Evolutionary conservation across 805 yeast species (phyloP).

Genomic region (Candida palmyrensis): DNA sequence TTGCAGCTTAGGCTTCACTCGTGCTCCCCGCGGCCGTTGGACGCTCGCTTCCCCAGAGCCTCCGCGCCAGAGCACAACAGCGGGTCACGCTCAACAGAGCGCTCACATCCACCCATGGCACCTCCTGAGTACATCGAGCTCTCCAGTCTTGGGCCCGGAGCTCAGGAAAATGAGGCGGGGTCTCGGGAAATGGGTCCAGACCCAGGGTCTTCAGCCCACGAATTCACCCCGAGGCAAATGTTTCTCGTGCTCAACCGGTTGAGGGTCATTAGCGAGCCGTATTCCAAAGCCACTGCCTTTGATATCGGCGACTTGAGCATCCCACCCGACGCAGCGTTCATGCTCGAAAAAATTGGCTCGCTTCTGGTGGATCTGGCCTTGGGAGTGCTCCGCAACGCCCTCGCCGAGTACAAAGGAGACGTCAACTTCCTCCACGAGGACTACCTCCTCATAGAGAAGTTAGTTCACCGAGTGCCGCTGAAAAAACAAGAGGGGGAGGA

Average conservation of each 20-base stretch:
- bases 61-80: neutral
- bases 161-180: too few relatives aligned
- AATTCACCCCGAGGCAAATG: constrained; percentile 4
- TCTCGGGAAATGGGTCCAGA: too few relatives aligned
- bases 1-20: too few relatives aligned
- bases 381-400: constrained; percentile 26
- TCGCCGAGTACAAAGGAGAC: constrained; percentile 30
- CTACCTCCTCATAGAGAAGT: constrained; percentile 24
- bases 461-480: constrained; percentile 16
- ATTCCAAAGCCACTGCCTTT: constrained; percentile 3
- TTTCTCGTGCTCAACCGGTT: constrained; percentile 15
- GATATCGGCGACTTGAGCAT: constrained; percentile 9
- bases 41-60: neutral
- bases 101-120: neutral
- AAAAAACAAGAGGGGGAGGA: neutral
- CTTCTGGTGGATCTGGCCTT: constrained; percentile 21
- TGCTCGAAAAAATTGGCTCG: constrained; percentile 25
- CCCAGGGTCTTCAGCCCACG: neutral
- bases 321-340: constrained; percentile 13
- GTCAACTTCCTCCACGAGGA: constrained; percentile 34
- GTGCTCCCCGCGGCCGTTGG: too few relatives aligned
- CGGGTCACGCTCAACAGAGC: neutral
- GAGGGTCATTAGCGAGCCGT: constrained; percentile 21
- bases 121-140: constrained; percentile 15
- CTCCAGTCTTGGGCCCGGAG: constrained; percentile 5